These are phyloP conservation scores for Heterobasidion irregulare DNA, from an alignment of 1,284 basidiomycete genomes.

Conservation along the genomic window DNA sequence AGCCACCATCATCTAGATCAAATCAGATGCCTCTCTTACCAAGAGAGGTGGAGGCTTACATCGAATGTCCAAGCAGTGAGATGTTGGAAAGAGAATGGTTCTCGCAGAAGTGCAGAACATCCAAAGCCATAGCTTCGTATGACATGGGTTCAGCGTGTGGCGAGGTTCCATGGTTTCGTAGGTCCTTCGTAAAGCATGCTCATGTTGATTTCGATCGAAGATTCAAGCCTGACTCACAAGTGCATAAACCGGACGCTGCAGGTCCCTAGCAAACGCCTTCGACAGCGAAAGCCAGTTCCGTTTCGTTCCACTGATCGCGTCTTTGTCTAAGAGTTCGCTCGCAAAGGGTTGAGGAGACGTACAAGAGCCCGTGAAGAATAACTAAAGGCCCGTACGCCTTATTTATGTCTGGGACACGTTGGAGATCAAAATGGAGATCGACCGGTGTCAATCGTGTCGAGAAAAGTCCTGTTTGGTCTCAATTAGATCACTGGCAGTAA, in stretches of 20 bases:
- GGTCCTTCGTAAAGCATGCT: conserved; percentile 41
- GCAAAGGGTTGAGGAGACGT: conserved; percentile 16
- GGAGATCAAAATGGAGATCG: conserved; percentile 33
- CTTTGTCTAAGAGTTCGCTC: neutral
- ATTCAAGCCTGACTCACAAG: conserved; percentile 39
- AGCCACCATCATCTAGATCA: neutral
- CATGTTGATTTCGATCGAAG: neutral
- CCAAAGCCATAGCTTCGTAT: conserved; percentile 66
- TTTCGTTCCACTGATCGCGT: conserved; percentile 56
- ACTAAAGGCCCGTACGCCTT: conserved; percentile 40
- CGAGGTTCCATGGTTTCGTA: conserved; percentile 79
- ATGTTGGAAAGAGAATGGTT: conserved; percentile 47
- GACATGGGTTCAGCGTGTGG: conserved; percentile 66
- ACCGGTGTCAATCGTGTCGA: conserved; percentile 19
- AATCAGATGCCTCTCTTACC: neutral
- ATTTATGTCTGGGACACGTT: conserved; percentile 30
- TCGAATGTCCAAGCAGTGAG: conserved; percentile 77
- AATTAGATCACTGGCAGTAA: neutral
- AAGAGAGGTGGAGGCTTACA: conserved; percentile 37
- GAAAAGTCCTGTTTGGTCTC: conserved; percentile 5
- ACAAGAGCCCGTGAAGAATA: conserved; percentile 67
- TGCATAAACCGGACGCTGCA: conserved; percentile 60
- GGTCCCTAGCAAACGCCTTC: conserved; percentile 50
- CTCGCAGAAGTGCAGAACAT: conserved; percentile 56
- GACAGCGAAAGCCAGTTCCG: conserved; percentile 73